phyloP scores from a whole-genome alignment of 768 basidiomycete species.

The Gymnopilus dilepis region DNA sequence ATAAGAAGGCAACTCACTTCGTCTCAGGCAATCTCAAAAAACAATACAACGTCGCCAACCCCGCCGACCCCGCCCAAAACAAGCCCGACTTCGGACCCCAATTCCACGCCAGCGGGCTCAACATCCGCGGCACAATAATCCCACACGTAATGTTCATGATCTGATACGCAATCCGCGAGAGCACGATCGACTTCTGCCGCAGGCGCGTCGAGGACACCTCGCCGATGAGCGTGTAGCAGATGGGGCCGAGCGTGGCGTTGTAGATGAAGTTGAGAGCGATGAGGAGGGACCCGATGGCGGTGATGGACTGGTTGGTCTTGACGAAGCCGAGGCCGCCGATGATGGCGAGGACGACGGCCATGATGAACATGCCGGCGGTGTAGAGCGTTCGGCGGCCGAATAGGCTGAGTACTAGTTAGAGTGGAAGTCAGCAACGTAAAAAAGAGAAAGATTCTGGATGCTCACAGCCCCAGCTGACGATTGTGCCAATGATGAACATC shows the following conservation, averaged over 20 bases:
- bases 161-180: neutral
- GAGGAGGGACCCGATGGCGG: conserved; percentile 1
- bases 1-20: neutral
- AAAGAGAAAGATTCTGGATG: neutral
- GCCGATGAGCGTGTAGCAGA: conserved; percentile 9
- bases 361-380: neutral
- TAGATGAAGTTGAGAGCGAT: conserved; percentile 10
- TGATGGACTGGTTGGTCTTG: neutral
- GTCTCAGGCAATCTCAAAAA: conserved; percentile 1
- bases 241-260: conserved; percentile 6
- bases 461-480: conserved; percentile 4
- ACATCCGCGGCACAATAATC: conserved; percentile 3
- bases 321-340: conserved; percentile 7
- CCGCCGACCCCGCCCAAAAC: conserved; percentile 6
- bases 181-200: conserved; percentile 2
- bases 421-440: neutral
- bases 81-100: conserved; percentile 5
- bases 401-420: neutral
- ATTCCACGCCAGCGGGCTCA: conserved; percentile 3
- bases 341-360: conserved; percentile 7
- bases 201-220: conserved; percentile 4
- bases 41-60: neutral
- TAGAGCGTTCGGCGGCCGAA: conserved; percentile 7
- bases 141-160: conserved; percentile 8
- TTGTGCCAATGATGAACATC: conserved; percentile 7